Evolutionary conservation across 345 rosid species (phyloP), one percentile per base, ranked within the genome.

Genomic region (Ceriops decandra): DNA sequence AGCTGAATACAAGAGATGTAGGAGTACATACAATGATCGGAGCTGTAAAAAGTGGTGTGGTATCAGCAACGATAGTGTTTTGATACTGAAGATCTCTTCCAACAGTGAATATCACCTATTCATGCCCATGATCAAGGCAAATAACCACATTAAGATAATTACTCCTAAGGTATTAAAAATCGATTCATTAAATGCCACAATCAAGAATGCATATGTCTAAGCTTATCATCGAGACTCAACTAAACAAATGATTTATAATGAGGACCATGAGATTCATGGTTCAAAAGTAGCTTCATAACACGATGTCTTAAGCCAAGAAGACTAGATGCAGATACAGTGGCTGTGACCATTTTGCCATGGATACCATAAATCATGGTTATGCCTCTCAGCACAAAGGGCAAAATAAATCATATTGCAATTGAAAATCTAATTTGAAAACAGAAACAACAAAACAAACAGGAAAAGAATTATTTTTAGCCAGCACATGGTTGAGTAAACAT

Each of bases 51-150:
- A 91, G 67, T 2, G 96, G 95, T 67, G 78, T 60, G 67, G 68
- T 57, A 78, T 88, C 91, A 22, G 97, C 84, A 84, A 80, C 65
- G 67, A 93, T 74, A 32, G 82, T 82, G 49, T 82, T 82, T 70
- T 85, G 95, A 76, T 82, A 79, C 80, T 78, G 89, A 0, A 82
- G 66, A 77, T 93, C 97, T 82, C 89, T 91, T 74, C 98, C 97
- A 31, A 77, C 96, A 59, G 93, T 93, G 53, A 76, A 85, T 71
- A 84, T 93, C 68, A 93, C 90, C 98, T 93, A 90, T 69, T 62
- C 51, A 74, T 20, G 52, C 22, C 58, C 57, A 78, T 52, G 65
- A 71, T 60, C 64, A 52, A 60, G 21, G 63, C 38, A 64, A 72
- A 71, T 42, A 20, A 70, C 26, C 60, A 68, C 32, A 63, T 46